Evolutionary conservation across 306 rosid genomes (phyloP).

Genomic region (Dryas alaskensis): DNA sequence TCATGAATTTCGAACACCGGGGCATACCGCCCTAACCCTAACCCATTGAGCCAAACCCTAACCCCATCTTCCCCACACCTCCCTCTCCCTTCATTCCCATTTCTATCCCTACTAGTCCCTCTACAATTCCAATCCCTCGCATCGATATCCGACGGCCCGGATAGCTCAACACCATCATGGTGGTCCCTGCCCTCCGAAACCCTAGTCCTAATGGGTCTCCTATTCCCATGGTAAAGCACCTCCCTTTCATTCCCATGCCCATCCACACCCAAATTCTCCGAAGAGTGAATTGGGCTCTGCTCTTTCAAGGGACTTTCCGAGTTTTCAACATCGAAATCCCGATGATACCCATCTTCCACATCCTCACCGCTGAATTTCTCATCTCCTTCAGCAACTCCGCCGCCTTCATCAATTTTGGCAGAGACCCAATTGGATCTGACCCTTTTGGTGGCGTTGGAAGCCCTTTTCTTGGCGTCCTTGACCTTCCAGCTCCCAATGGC

Average conservation of each 20-base stretch:
- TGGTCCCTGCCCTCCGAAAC: slow-evolving; percentile 58
- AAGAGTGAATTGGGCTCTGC: slow-evolving; percentile 59
- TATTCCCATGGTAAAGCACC: slow-evolving; percentile 42
- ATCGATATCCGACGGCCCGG: slow-evolving; percentile 81
- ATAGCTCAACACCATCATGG: slow-evolving; percentile 69
- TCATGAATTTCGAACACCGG: slow-evolving; percentile 92
- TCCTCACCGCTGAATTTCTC: slow-evolving; percentile 73
- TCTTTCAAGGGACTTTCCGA: slow-evolving; percentile 76
- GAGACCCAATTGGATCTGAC: slow-evolving; percentile 87
- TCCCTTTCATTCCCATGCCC: slow-evolving; percentile 60
- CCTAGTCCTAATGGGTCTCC: slow-evolving; percentile 63
- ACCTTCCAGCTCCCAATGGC: slow-evolving; percentile 91
- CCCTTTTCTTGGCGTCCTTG: slow-evolving; percentile 77
- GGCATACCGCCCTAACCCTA: slow-evolving; percentile 86
- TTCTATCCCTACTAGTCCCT: slow-evolving; percentile 45
- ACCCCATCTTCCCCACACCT: slow-evolving; percentile 80
- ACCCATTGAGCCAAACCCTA: slow-evolving; percentile 85
- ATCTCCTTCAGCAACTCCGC: slow-evolving; percentile 48
- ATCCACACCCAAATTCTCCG: slow-evolving; percentile 76
- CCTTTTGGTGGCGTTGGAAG: slow-evolving; percentile 55
- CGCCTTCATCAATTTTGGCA: slow-evolving; percentile 60
- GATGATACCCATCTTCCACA: slow-evolving; percentile 56
- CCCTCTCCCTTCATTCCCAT: slow-evolving; percentile 51
- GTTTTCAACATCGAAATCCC: slow-evolving; percentile 74
- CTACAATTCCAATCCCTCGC: slow-evolving; percentile 63